Evolutionary conservation across 257 asterid species (phyloP).

Genomic region (Anisodus acutangulus): DNA sequence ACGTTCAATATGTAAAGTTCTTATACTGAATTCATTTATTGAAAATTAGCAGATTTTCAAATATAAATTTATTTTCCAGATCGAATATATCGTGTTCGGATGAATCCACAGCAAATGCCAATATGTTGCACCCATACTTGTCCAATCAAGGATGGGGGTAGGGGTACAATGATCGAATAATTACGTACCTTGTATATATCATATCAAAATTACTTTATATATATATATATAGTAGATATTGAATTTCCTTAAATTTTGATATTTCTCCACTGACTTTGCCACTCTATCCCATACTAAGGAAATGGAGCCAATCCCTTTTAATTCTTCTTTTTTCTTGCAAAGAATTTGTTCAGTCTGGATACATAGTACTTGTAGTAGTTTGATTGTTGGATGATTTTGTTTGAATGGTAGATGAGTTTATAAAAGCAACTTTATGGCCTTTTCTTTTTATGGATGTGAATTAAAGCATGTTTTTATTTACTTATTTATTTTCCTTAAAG

Average conservation of each 20-base stretch:
- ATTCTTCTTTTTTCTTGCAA: background rate
- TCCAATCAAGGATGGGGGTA: too few relatives aligned
- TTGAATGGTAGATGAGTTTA: conserved; percentile 48
- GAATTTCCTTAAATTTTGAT: background rate
- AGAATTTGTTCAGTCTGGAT: background rate
- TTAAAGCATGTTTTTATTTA: conserved; percentile 32
- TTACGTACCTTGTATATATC: too few relatives aligned
- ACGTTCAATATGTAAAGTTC: background rate
- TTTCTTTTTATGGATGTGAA: conserved; percentile 31
- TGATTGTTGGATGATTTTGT: conserved; percentile 42
- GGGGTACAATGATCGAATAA: too few relatives aligned
- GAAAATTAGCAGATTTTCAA: too few relatives aligned
- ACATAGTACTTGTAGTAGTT: conserved; percentile 21
- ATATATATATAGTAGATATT: too few relatives aligned
- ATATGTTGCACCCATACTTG: too few relatives aligned
- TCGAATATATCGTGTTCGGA: too few relatives aligned
- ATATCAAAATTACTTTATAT: too few relatives aligned
- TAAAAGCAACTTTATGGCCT: conserved; percentile 43
- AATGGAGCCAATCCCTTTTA: background rate
- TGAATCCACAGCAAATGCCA: too few relatives aligned
- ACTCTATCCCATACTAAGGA: background rate
- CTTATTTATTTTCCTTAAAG: conserved; percentile 31
- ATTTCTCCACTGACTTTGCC: background rate
- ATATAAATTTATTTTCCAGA: too few relatives aligned
- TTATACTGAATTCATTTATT: background rate